phyloP scores from a whole-genome alignment of 768 basidiomycete species.

The Boletus speciosus region DNA sequence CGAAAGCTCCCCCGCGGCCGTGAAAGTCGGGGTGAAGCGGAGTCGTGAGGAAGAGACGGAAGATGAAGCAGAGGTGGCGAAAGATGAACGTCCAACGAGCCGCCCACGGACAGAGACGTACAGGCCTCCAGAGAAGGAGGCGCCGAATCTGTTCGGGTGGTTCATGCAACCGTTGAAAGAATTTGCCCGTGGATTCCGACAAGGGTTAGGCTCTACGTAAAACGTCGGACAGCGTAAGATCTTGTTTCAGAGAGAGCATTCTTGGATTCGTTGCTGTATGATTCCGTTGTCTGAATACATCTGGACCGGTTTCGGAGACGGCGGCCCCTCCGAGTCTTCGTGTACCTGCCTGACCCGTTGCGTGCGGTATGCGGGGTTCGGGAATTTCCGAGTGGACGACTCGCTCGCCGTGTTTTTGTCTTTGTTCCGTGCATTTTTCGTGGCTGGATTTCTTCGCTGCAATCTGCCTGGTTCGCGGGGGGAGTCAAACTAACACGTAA shows the following conservation, averaged over 20 bases:
- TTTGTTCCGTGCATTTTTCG: conserved; percentile 20
- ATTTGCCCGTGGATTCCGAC: conserved; percentile 65
- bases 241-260: conserved; percentile 1
- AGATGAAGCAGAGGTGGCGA: conserved; percentile 28
- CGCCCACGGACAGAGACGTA: conserved; percentile 53
- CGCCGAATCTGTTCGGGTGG: conserved; percentile 53
- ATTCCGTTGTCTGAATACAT: conserved; percentile 5
- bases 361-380: conserved; percentile 24
- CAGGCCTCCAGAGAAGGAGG: conserved; percentile 41
- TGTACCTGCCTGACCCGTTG: conserved; percentile 12
- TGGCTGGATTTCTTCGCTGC: conserved; percentile 5
- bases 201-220: conserved; percentile 43
- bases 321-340: too few relatives aligned
- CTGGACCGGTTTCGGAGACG: not conserved
- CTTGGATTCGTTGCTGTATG: conserved; percentile 5
- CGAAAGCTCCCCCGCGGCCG: conserved; percentile 16
- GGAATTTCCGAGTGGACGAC: conserved; percentile 25
- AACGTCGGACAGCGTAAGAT: not conserved
- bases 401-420: conserved; percentile 9
- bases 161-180: conserved; percentile 59
- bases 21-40: conserved; percentile 43
- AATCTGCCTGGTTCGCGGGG: conserved; percentile 9
- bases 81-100: conserved; percentile 43
- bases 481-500: conserved; percentile 14
- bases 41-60: conserved; percentile 43